Evolutionary conservation across 2,329 filamentous ascomycete genomes (phyloP).

Genomic region (Westerdykella sp.): DNA sequence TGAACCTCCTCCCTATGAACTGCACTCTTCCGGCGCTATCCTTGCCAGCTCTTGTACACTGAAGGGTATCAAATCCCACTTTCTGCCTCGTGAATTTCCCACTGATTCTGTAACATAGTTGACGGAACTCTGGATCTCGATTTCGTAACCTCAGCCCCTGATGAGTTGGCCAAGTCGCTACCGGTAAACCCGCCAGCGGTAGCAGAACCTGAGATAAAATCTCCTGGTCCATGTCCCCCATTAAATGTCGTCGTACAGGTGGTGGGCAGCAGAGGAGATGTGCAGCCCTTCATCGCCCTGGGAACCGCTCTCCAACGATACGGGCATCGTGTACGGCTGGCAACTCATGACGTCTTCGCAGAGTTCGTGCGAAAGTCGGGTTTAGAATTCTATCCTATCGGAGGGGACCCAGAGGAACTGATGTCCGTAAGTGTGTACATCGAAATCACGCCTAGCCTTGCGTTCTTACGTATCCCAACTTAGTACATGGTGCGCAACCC

Average conservation of each 20-base stretch:
- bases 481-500: constrained; percentile 47
- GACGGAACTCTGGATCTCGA: not conserved
- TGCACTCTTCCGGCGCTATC: no score
- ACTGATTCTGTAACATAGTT: no score
- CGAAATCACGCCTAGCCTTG: constrained; percentile 1
- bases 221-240: no score
- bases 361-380: constrained; percentile 15
- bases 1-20: no score
- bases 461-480: no score
- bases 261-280: constrained; percentile 38
- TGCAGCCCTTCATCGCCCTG: constrained; percentile 4
- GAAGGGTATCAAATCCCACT: no score
- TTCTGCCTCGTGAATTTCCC: no score
- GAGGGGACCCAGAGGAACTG: constrained; percentile 37
- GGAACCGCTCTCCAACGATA: constrained; percentile 7
- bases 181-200: not conserved
- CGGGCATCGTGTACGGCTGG: constrained; percentile 26
- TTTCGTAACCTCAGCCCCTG: not conserved
- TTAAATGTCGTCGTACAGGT: constrained; percentile 41
- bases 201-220: not conserved
- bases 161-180: not conserved
- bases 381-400: constrained; percentile 33
- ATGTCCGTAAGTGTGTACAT: constrained; percentile 32
- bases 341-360: constrained; percentile 19
- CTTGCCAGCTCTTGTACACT: no score